Base-by-base conservation (phyloP, 2,329 filamentous ascomycete genomes). In the Sclerotinia trifoliorum region DNA sequence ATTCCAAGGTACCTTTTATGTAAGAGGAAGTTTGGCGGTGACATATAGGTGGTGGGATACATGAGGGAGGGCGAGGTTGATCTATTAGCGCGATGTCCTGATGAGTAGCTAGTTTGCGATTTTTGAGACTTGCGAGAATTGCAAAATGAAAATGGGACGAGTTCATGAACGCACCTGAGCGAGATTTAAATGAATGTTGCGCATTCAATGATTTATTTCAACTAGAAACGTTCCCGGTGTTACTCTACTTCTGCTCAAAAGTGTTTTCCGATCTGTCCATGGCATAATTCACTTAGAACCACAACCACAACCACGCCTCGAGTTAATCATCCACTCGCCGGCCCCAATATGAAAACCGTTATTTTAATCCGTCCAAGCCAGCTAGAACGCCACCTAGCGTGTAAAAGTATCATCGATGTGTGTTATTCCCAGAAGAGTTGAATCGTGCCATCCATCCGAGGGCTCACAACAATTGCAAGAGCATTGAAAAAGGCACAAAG, bases 141-240 rank as follows among this genome's bases (percentile, higher is more conserved):
- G 17, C 52, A 32, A 19, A 13, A 21, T 32, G 26, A 5, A 54
- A 21, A 32, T 21, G 5, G 3, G 32, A 7, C 5, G 8, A 21
- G 2, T 32, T 32, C 1, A 32, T 6, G 29, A 32, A 32, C 4
- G 3, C 51, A 29, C 15, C 10, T 17, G n/a, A 5, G 1, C 4
- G 15, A 13, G 3, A 17, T 19, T 4, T 19, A 3, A 42, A 5
- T 10, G 0, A 19, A 6, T 5, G 5, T 0, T 19, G n/a, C 7
- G 35, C 7, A 6, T 26, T 15, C 7, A 10, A 1, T 13, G 5
- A 1, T 44, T 42, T 1, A 58, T 26, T 6, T 26, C 15, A 29
- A 17, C 15, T 24, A 26, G 3, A 58, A 11, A 5, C 5, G 1
- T 58, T 42, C 15, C 24, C 8, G 15, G 8, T 35, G 8, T 35